Base-by-base conservation (phyloP, 495 filamentous ascomycete species). In the Schizothecium vesticola region DNA sequence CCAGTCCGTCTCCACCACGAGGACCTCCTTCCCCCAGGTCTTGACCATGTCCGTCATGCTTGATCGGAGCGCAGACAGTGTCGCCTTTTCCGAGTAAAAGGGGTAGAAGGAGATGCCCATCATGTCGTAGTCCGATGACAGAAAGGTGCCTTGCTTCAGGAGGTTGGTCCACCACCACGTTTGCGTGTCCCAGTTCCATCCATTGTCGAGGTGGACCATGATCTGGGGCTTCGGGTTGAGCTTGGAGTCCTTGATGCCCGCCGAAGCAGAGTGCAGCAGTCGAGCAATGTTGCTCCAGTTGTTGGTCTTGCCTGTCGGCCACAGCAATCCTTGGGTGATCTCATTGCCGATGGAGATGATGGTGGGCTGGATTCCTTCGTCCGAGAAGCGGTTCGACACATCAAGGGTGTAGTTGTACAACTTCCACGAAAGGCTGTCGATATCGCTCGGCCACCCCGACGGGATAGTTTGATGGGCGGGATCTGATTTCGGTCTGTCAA, bases 31-130 rank as follows among this genome's bases (percentile, higher is more conserved):
- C 5, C 78, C 80, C 78, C 87, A 91, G 3, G 75, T 79, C 59
- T 78, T 80, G 31, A 84, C 81, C 80, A 91, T 83, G 65, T 88
- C 87, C 3, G 75, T 81, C 66, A 91, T 71, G 69, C 83, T 86
- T 1, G 77, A 79, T 72, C 84, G 81, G 68, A 91, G 82, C 16
- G 82, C 75, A 0, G 83, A 72, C 5, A 91, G 82, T 0, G 84
- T 88, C 21, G 88, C 88, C 21, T 68, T 75, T 0, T 77, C 75
- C 72, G 79, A 82, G 67, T 85, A 91, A 79, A 90, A 92, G 8
- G 89, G 89, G 78, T 91, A 91, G 76, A 86, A 91, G 0, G 87
- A 89, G 3, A 91, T 85, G 13, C 88, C 89, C 76, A 91, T 89
- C 70, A 87, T 82, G 76, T 91, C 89, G 67, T 87, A 90, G 71